Base-by-base conservation (phyloP, 306 rosid genomes). In the Mimosa bimucronata region DNA sequence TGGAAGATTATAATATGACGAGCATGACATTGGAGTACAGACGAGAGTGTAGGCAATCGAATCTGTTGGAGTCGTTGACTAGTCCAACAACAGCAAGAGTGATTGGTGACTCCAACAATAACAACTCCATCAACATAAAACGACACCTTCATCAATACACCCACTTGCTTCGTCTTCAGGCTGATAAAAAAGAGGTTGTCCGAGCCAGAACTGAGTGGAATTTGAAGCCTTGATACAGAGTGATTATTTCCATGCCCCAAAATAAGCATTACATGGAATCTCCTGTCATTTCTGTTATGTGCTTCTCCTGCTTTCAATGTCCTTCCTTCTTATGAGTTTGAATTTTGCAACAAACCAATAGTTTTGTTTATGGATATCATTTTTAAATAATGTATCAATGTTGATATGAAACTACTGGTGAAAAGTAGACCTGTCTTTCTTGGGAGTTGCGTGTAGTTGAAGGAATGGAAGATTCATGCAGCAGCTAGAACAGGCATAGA, bases 161-260 rank as follows among this genome's bases (percentile, higher is more conserved):
- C 28, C 98, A 92, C 87, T 60, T 91, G 57, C 98, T 94, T 73
- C 95, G 97, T 46, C 86, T 94, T 84, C 93, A 88, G 74, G 85
- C 86, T 0, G 83, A 83, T 38, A 86, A 87, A 83, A 84, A 85
- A 21, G 98, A 92, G 19, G 89, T 95, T 13, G 91, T 95, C 0
- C 81, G 96, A 84, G 98, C 97, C 34, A 88, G 95, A 91, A 92
- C 96, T 2, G 86, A 89, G 60, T 92, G 98, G 98, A 84, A 85
- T 48, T 74, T 73, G 25, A 69, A 69, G 4, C 18, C 12, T 9
- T 21, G 13, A 16, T 11, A 9, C 64, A 0, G 3, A 57, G 15
- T 61, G n/a, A 61, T 26, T 61, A 4, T 11, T 61, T 28, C 67
- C 67, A 14, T 12, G 19, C 9, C 46, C 14, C 0, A 8, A n/a